These are phyloP conservation scores for Posidonia oceanica DNA, from an alignment of 116 monocot species.

Conservation along the genomic window DNA sequence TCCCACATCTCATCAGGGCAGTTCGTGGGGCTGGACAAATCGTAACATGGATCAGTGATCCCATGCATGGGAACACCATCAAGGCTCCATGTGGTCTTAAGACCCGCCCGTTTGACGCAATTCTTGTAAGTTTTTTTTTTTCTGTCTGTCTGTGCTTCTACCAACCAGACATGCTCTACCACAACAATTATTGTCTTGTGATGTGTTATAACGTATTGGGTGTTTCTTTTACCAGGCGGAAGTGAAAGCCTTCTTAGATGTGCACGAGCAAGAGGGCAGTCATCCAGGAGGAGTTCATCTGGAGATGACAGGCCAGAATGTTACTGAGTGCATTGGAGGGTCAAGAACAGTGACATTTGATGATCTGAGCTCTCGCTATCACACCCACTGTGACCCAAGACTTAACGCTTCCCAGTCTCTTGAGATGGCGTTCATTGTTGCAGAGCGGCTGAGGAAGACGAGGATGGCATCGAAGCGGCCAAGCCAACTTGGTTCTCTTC, in stretches of 20 bases:
- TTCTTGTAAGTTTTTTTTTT: conserved; percentile 35
- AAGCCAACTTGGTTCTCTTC: conserved; percentile 4
- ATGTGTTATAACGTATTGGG: neutral
- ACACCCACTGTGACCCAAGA: conserved; percentile 85
- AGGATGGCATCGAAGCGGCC: conserved; percentile 30
- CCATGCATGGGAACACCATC: conserved; percentile 98
- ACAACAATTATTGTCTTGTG: no score
- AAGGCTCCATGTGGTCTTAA: conserved; percentile 91
- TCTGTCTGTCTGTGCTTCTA: no score
- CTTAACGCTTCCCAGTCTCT: conserved; percentile 86
- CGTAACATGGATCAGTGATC: conserved; percentile 90
- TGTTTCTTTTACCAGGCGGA: conserved; percentile 42
- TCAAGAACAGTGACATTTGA: conserved; percentile 66
- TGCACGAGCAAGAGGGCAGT: conserved; percentile 90
- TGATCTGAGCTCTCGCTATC: conserved; percentile 76
- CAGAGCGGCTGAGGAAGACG: conserved; percentile 76
- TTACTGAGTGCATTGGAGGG: conserved; percentile 88
- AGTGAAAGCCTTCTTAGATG: conserved; percentile 87
- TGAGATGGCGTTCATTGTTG: conserved; percentile 80
- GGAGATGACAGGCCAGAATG: conserved; percentile 96
- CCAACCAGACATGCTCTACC: no score
- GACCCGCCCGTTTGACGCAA: conserved; percentile 82
- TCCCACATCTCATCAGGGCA: conserved; percentile 79
- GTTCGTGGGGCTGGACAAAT: conserved; percentile 71
- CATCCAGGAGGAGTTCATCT: conserved; percentile 83